phyloP scores from a whole-genome alignment of 1,284 basidiomycete species.

The Tilletia indica region DNA sequence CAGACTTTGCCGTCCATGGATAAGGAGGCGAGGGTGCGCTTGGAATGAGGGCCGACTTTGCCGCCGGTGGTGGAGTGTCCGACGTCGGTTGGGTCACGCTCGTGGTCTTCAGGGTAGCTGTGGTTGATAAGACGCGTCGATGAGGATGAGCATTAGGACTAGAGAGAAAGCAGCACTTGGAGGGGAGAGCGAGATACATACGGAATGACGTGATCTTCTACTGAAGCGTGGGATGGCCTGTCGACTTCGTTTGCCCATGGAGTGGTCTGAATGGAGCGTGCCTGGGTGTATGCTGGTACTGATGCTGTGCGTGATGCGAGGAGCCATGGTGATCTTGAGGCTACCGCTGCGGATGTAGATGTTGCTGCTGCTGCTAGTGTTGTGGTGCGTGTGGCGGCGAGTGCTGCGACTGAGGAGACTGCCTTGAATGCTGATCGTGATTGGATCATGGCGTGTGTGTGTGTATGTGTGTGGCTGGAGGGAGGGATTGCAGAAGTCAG shows the following conservation, averaged over 20 bases:
- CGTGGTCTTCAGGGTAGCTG: conserved; percentile 27
- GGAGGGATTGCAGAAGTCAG: neutral
- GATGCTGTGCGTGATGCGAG: neutral
- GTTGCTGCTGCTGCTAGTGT: neutral
- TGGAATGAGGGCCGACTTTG: conserved; percentile 35
- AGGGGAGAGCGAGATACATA: neutral
- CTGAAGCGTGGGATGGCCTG: conserved; percentile 21
- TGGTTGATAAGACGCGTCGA: neutral
- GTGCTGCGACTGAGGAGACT: conserved; percentile 1
- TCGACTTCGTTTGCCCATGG: conserved; percentile 17
- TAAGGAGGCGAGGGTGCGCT: conserved; percentile 45
- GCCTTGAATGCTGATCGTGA: neutral
- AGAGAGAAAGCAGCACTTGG: neutral
- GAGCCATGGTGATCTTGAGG: neutral
- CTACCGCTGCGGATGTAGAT: neutral
- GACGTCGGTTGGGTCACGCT: conserved; percentile 36
- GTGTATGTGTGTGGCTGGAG: neutral
- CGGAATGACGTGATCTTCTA: conserved; percentile 20
- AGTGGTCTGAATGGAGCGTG: conserved; percentile 2
- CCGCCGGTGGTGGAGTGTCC: conserved; percentile 45
- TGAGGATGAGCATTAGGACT: neutral
- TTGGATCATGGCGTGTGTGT: conserved; percentile 1
- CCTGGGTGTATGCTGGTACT: neutral
- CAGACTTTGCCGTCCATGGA: conserved; percentile 67
- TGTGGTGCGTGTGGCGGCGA: neutral